Base-by-base conservation (phyloP, 2,329 filamentous ascomycete species). In the Metarhizium rileyi region DNA sequence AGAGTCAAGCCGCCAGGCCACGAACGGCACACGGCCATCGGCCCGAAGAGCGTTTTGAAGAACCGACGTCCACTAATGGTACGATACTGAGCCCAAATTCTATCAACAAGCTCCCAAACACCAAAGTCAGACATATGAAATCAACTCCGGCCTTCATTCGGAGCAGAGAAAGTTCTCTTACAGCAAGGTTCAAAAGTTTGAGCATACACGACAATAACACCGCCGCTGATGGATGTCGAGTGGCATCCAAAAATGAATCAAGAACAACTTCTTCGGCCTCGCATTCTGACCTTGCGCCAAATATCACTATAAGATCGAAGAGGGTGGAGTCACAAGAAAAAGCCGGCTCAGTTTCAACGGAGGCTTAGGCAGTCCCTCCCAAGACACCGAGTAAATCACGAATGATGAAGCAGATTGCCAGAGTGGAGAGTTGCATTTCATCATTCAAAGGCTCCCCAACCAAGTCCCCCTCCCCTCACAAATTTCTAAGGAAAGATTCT, bases 401-500 rank as follows among this genome's bases (percentile, higher is more conserved):
- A 48, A 46, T 68, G 23, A 57, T 59, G 49, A 61, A 54, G 23
- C 65, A 67, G 50, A 52, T 69, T 40, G 55, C 62, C 23, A 59
- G 59, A 46, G 50, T 70, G 28, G 60, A 66, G 54, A 57, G 58
- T 28, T 61, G 56, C 46, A 60, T 67, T n/a, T 58, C 59, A 35
- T 61, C 59, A 35, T 53, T 61, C 57, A 71, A 66, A 55, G 65
- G 51, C 22, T 67, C 71, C 55, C 67, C 71, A 38, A 59, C 57
- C 56, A 70, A 72, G 59, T 63, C 65, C 56, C 63, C 62, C 51
- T 75, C 70, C 60, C 72, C 71, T 52, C 67, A 56, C 33, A 76
- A 77, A 1, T 90, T 77, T 72, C 73, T 91, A 60, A 84, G 77
- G 56, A 86, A 83, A 71, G 71, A 83, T 74, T 88, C 90, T 82